Conservation (phyloP, 257 asterid species). For the Vinca minor region DNA sequence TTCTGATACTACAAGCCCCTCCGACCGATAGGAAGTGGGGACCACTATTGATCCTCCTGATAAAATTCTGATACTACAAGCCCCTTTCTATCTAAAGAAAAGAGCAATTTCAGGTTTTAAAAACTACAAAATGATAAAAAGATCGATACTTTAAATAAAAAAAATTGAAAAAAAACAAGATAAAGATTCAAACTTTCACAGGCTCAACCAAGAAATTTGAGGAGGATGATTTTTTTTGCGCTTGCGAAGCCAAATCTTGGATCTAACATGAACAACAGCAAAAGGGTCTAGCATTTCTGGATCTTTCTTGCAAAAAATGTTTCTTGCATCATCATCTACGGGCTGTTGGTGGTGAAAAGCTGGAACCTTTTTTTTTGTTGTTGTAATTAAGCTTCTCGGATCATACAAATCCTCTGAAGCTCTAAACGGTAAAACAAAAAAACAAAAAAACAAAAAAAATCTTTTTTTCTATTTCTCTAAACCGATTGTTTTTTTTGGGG, state of each 20-base stretch:
- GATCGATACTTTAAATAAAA: not conserved
- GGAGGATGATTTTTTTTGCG: constrained; percentile 29
- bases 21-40: too few relatives aligned
- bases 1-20: too few relatives aligned
- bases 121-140: constrained; percentile 3
- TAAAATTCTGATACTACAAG: not conserved
- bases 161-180: not conserved
- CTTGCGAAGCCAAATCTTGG: constrained; percentile 46
- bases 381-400: too few relatives aligned
- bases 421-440: too few relatives aligned
- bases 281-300: constrained; percentile 44
- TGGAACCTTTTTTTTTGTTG: not conserved
- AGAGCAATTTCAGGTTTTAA: too few relatives aligned
- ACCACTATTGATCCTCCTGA: not conserved
- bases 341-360: constrained; percentile 11
- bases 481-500: too few relatives aligned
- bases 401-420: not conserved
- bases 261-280: constrained; percentile 25
- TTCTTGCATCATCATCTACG: constrained; percentile 9
- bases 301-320: constrained; percentile 17
- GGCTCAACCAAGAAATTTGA: not conserved
- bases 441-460: too few relatives aligned
- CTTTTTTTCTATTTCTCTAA: not conserved
- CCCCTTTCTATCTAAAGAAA: not conserved
- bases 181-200: not conserved